Evolutionary conservation across 805 yeast genomes (phyloP).

Genomic region (Jamesozyma rosinii): DNA sequence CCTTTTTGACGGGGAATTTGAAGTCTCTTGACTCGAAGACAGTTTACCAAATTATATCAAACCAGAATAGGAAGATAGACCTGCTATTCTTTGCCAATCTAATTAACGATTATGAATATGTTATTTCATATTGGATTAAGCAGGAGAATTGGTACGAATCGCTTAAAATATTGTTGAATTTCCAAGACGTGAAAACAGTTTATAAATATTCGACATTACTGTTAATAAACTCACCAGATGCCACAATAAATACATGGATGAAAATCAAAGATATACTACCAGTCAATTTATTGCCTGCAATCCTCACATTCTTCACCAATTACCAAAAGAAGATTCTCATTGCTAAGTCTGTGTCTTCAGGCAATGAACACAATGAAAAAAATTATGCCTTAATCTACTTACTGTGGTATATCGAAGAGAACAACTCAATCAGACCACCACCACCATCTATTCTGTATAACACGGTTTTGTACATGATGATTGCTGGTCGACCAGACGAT

Average conservation of each 20-base stretch:
- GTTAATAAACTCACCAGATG: constrained; percentile 55
- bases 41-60: constrained; percentile 58
- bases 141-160: constrained; percentile 68
- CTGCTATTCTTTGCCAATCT: constrained; percentile 59
- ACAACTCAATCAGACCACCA: constrained; percentile 6
- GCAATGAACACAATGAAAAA: constrained; percentile 32
- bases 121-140: constrained; percentile 60
- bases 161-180: constrained; percentile 44
- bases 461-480: constrained; percentile 57
- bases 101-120: constrained; percentile 58
- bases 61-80: constrained; percentile 56
- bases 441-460: constrained; percentile 46
- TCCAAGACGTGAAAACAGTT: constrained; percentile 40
- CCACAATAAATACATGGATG: constrained; percentile 75
- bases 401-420: constrained; percentile 41
- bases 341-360: constrained; percentile 11
- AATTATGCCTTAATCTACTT: constrained; percentile 65
- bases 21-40: constrained; percentile 53
- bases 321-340: constrained; percentile 15
- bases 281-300: constrained; percentile 61
- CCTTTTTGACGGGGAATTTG: constrained; percentile 43
- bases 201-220: constrained; percentile 64
- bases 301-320: constrained; percentile 56
- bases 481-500: constrained; percentile 34
- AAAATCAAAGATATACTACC: constrained; percentile 44